phyloP scores from a whole-genome alignment of 345 rosid genomes.

The Gynandropsis gynandra region DNA sequence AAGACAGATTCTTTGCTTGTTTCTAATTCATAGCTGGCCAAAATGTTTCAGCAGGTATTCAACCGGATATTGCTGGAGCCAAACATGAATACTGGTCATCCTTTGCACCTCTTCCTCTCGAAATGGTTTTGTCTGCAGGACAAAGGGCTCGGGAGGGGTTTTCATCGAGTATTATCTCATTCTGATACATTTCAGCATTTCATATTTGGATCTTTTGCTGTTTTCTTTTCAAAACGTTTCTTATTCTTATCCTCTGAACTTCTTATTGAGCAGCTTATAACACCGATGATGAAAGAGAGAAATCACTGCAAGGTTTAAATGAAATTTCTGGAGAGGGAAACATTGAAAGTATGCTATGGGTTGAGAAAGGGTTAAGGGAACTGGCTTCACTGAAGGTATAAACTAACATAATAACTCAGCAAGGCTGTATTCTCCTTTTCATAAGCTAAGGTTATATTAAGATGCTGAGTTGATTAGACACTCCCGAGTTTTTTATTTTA shows the following conservation, averaged over 20 bases:
- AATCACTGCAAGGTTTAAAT: slow-evolving; percentile 28
- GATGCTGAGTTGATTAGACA: background rate
- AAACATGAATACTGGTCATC: slow-evolving; percentile 81
- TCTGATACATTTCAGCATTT: background rate
- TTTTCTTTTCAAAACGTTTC: background rate
- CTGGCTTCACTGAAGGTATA: slow-evolving; percentile 69
- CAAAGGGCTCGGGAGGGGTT: slow-evolving; percentile 51
- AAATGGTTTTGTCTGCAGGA: slow-evolving; percentile 69
- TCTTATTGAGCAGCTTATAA: slow-evolving; percentile 36
- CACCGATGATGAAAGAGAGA: slow-evolving; percentile 41
- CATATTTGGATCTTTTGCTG: slow-evolving; percentile 2
- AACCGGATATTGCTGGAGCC: slow-evolving; percentile 63
- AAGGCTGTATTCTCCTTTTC: background rate
- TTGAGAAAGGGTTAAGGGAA: slow-evolving; percentile 85
- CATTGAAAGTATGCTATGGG: slow-evolving; percentile 73
- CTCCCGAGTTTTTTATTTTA: background rate
- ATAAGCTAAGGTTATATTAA: background rate
- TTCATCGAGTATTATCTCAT: slow-evolving; percentile 30
- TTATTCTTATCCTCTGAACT: slow-evolving; percentile 16
- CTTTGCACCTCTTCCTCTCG: slow-evolving; percentile 76
- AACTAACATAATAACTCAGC: slow-evolving; percentile 14
- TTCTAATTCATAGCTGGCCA: background rate
- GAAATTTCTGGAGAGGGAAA: slow-evolving; percentile 55
- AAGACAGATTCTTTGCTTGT: background rate
- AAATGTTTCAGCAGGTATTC: slow-evolving; percentile 49